Evolutionary conservation across 495 filamentous ascomycete species (phyloP).

Genomic region (Beverwykella pulmonaria): DNA sequence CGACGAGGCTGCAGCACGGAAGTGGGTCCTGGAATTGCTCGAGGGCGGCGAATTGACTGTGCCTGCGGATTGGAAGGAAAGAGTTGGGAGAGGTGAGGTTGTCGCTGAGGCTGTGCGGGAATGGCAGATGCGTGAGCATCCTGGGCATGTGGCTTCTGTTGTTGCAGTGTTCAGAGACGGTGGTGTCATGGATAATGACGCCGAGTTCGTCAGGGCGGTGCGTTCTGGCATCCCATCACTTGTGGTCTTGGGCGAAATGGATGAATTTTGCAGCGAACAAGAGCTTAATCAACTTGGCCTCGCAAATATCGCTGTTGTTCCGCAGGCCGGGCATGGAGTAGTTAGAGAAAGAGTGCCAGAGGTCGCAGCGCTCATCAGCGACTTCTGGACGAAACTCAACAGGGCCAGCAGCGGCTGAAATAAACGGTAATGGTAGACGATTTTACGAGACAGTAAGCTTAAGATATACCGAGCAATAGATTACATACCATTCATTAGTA

Average conservation of each 20-base stretch:
- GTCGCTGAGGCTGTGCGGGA: constrained; percentile 52
- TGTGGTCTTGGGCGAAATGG: constrained; percentile 50
- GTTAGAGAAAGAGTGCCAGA: constrained; percentile 46
- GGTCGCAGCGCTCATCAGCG: constrained; percentile 43
- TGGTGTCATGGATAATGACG: constrained; percentile 48
- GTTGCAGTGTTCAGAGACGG: constrained; percentile 51
- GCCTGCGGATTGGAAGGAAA: constrained; percentile 51
- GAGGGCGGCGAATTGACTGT: constrained; percentile 48
- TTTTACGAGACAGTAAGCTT: no score
- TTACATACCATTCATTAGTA: no score
- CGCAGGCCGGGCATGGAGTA: constrained; percentile 47
- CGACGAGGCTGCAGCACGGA: constrained; percentile 39
- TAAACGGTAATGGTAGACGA: background rate
- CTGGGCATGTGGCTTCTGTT: constrained; percentile 50
- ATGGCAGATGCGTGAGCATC: constrained; percentile 52
- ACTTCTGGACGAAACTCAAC: constrained; percentile 41
- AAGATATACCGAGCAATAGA: no score
- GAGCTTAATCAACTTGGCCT: constrained; percentile 46
- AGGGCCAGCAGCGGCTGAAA: background rate
- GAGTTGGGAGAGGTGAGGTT: constrained; percentile 47
- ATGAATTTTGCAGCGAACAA: constrained; percentile 46
- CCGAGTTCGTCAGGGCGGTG: constrained; percentile 45
- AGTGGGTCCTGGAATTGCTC: constrained; percentile 46
- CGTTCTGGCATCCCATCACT: constrained; percentile 38
- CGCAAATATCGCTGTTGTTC: constrained; percentile 46